Evolutionary conservation across 306 rosid genomes (phyloP).

Genomic region (Fragaria vesca): DNA sequence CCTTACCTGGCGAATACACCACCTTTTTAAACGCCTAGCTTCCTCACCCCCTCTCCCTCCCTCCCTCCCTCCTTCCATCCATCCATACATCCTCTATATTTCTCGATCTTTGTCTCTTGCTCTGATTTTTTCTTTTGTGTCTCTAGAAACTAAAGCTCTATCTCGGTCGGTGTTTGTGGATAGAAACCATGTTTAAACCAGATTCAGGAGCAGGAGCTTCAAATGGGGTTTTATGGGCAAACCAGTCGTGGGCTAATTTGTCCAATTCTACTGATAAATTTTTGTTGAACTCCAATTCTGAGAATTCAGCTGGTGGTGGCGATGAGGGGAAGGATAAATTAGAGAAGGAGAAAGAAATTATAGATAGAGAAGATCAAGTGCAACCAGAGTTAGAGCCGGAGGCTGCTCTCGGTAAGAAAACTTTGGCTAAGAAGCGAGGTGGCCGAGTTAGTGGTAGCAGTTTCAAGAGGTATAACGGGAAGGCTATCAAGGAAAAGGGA

Average conservation of each 20-base stretch:
- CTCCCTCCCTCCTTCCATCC: not conserved
- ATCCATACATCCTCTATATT: not conserved
- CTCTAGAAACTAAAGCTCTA: not conserved
- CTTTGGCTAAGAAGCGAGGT: not conserved
- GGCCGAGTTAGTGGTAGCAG: not conserved
- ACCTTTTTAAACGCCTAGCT: slow-evolving; percentile 29
- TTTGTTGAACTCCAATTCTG: slow-evolving; percentile 21
- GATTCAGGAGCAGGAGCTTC: slow-evolving; percentile 11
- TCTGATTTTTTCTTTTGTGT: not conserved
- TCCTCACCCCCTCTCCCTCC: not conserved
- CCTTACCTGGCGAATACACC: slow-evolving; percentile 17
- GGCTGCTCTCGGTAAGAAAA: not conserved
- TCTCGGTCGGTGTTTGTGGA: not conserved
- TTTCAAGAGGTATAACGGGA: not conserved
- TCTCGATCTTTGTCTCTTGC: not conserved
- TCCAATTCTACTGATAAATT: slow-evolving; percentile 18
- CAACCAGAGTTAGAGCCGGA: not conserved
- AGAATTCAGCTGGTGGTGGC: slow-evolving; percentile 15
- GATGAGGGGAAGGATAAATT: not conserved
- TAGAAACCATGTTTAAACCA: slow-evolving; percentile 18
- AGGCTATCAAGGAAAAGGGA: not conserved
- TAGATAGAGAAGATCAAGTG: not conserved
- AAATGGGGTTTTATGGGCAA: slow-evolving; percentile 20
- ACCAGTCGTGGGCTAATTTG: slow-evolving; percentile 27
- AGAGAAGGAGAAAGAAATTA: slow-evolving; percentile 3